Evolutionary conservation across 2,329 filamentous ascomycete species (phyloP).

Genomic region (Aspergillus tanneri): DNA sequence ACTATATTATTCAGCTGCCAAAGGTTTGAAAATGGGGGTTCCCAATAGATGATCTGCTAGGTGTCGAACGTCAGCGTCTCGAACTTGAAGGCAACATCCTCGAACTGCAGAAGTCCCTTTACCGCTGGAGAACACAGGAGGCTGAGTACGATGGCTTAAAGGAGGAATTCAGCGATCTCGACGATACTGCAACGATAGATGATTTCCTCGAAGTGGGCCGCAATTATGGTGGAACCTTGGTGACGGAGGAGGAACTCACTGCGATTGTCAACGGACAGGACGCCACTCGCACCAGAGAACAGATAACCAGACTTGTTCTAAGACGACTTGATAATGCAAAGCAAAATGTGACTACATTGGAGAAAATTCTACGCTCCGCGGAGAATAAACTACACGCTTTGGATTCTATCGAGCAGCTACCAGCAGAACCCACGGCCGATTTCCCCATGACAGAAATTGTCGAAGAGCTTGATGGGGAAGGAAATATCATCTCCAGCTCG

Average conservation of each 20-base stretch:
- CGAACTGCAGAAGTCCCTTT: constrained; percentile 71
- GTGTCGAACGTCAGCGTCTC: constrained; percentile 72
- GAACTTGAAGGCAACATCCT: constrained; percentile 73
- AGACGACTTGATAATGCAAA: constrained; percentile 86
- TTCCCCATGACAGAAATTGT: constrained; percentile 85
- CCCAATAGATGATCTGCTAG: constrained; percentile 56
- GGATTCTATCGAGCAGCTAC: constrained; percentile 59
- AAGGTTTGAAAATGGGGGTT: constrained; percentile 29
- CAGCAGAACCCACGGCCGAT: constrained; percentile 61
- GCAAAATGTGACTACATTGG: constrained; percentile 72
- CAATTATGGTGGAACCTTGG: constrained; percentile 47
- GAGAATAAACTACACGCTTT: constrained; percentile 67
- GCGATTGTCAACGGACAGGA: constrained; percentile 50
- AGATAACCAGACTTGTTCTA: constrained; percentile 67
- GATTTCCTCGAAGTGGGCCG: constrained; percentile 53
- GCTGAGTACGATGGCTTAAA: constrained; percentile 87
- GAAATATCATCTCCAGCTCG: constrained; percentile 71
- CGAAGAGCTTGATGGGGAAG: constrained; percentile 88
- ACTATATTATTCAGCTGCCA: constrained; percentile 9
- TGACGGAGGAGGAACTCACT: constrained; percentile 54
- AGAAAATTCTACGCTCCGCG: constrained; percentile 67
- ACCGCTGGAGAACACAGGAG: constrained; percentile 88
- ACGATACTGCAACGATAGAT: constrained; percentile 49
- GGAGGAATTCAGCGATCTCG: constrained; percentile 68
- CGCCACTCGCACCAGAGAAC: constrained; percentile 54